A percentile compares a stretch with the other conserved stretches of the same genome.
Conservation (phyloP, 768 basidiomycete species). For the Psilocybe subaeruginosa region DNA sequence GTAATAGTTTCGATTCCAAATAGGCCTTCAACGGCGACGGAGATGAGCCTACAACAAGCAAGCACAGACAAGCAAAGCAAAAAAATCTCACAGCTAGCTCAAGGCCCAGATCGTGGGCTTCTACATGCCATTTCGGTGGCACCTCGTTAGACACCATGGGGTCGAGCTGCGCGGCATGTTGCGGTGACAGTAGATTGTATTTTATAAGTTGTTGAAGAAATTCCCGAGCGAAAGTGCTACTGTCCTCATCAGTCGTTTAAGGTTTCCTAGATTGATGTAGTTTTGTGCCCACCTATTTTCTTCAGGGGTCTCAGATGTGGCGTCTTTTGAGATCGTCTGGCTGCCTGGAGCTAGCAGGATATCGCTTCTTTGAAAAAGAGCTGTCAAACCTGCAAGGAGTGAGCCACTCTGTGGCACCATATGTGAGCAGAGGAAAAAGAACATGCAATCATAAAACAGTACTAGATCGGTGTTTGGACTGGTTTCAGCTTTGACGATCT, state of each 20-base stretch:
- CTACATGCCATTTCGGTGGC: slow-evolving; percentile 51
- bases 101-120: slow-evolving; percentile 60
- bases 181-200: slow-evolving; percentile 55
- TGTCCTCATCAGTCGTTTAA: neutral
- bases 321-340: slow-evolving; percentile 38
- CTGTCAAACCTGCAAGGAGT: slow-evolving; percentile 53
- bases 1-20: slow-evolving; percentile 58
- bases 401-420: slow-evolving; percentile 37
- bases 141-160: slow-evolving; percentile 51
- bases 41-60: neutral
- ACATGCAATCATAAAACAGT: slow-evolving; percentile 19
- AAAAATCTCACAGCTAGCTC: slow-evolving; percentile 55
- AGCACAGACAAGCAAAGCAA: slow-evolving; percentile 3
- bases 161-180: slow-evolving; percentile 54
- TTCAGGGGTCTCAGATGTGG: slow-evolving; percentile 28
- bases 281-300: slow-evolving; percentile 29
- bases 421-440: neutral
- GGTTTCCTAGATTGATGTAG: neutral
- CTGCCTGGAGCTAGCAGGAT: slow-evolving; percentile 56
- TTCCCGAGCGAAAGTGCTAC: slow-evolving; percentile 43
- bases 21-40: slow-evolving; percentile 42
- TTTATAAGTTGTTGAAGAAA: slow-evolving; percentile 59
- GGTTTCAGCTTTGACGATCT: slow-evolving; percentile 53
- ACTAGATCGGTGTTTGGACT: slow-evolving; percentile 63
- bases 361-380: slow-evolving; percentile 53